Evolutionary conservation across 352 stramenopile species (phyloP).

Genomic region (Blastocystis sp.): DNA sequence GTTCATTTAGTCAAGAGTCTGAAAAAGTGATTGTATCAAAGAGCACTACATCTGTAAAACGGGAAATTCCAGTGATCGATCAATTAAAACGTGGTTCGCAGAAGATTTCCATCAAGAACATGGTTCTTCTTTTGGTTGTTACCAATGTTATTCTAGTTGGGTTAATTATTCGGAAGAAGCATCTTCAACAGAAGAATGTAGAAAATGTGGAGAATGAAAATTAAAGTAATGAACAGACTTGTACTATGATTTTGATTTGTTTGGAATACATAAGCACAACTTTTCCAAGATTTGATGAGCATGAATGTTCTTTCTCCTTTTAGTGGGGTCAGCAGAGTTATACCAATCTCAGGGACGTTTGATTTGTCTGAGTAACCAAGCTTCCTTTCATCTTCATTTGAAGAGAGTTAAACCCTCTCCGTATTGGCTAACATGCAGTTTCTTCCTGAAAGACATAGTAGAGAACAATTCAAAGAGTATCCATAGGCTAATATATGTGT

Average conservation of each 20-base stretch:
- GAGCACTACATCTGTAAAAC: slow-evolving; percentile 16
- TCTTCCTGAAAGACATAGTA: neutral
- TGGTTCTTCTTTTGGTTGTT: slow-evolving; percentile 2
- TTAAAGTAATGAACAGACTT: neutral
- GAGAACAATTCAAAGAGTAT: neutral
- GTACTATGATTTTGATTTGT: neutral
- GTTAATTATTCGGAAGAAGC: neutral
- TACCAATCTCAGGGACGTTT: neutral
- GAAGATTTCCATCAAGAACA: slow-evolving; percentile 57
- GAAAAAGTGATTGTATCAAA: slow-evolving; percentile 52
- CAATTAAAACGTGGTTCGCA: slow-evolving; percentile 31
- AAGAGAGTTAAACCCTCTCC: neutral
- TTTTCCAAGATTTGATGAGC: neutral
- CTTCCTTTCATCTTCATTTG: neutral
- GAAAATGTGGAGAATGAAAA: neutral
- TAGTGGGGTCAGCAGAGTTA: neutral
- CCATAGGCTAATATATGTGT: neutral
- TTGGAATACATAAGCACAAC: neutral
- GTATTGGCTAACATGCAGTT: neutral
- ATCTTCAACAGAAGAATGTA: neutral
- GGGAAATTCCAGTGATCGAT: neutral
- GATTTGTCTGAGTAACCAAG: neutral
- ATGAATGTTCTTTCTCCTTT: neutral
- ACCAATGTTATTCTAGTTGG: slow-evolving; percentile 43
- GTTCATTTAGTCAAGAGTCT: neutral